These are phyloP conservation scores for Russula griseocarnosa DNA, from an alignment of 768 basidiomycete genomes.

Conservation along the genomic window DNA sequence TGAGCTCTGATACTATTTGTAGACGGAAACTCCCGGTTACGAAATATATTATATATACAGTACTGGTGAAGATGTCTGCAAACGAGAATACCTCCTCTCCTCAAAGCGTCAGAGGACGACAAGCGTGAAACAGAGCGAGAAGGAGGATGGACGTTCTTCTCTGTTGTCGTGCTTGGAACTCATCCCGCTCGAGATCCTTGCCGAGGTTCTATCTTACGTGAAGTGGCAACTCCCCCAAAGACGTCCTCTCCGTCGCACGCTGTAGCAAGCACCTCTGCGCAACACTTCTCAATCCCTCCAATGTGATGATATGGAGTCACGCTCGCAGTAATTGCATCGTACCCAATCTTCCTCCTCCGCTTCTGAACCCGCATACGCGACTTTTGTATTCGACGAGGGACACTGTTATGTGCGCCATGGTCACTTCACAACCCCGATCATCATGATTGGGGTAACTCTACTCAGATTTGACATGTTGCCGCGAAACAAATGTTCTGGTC, in stretches of 20 bases:
- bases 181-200: slow-evolving; percentile 60
- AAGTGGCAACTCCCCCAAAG: slow-evolving; percentile 52
- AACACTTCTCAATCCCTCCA: slow-evolving; percentile 46
- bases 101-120: slow-evolving; percentile 6
- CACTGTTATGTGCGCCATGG: slow-evolving; percentile 47
- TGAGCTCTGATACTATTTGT: slow-evolving; percentile 16
- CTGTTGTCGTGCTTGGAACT: slow-evolving; percentile 18
- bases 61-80: no score
- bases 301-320: slow-evolving; percentile 56
- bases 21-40: background rate
- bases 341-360: slow-evolving; percentile 39
- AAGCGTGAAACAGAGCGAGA: background rate
- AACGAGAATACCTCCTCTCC: no score
- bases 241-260: slow-evolving; percentile 55
- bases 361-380: slow-evolving; percentile 55
- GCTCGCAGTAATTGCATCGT: slow-evolving; percentile 42
- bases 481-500: slow-evolving; percentile 33
- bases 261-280: slow-evolving; percentile 52
- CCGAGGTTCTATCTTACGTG: slow-evolving; percentile 55
- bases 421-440: background rate
- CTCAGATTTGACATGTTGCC: slow-evolving; percentile 35
- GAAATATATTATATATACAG: background rate
- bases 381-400: slow-evolving; percentile 58
- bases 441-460: background rate
- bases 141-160: background rate